Evolutionary conservation across 2,329 filamentous ascomycete species (phyloP).

Genomic region (Diaporthe destruens): DNA sequence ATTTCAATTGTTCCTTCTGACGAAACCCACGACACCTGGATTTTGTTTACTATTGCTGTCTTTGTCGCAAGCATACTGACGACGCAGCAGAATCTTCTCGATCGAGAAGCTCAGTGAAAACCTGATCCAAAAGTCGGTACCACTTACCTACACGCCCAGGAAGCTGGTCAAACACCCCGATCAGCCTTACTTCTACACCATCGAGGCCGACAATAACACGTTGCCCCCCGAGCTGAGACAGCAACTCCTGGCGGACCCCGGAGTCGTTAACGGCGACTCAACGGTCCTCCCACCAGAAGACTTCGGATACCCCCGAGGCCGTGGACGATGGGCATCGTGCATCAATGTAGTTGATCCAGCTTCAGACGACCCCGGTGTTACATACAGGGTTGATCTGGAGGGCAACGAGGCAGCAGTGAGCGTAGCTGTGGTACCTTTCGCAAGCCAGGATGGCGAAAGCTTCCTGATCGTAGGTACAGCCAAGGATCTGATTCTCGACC

Average conservation of each 20-base stretch:
- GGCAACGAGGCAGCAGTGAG: slow-evolving; percentile 95
- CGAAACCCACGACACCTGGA: slow-evolving; percentile 47
- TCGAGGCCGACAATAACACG: slow-evolving; percentile 93
- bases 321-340: slow-evolving; percentile 93
- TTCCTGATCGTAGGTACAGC: slow-evolving; percentile 96
- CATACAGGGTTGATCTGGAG: slow-evolving; percentile 84
- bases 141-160: slow-evolving; percentile 90
- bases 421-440: slow-evolving; percentile 85
- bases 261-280: slow-evolving; percentile 78
- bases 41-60: not conserved
- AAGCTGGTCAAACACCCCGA: slow-evolving; percentile 90
- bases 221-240: slow-evolving; percentile 82
- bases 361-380: slow-evolving; percentile 74
- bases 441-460: slow-evolving; percentile 87
- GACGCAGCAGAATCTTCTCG: slow-evolving; percentile 79
- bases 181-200: slow-evolving; percentile 90
- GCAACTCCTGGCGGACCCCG: slow-evolving; percentile 80
- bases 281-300: slow-evolving; percentile 79
- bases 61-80: slow-evolving; percentile 49
- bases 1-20: slow-evolving; percentile 98
- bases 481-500: slow-evolving; percentile 86
- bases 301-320: slow-evolving; percentile 88
- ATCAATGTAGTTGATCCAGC: slow-evolving; percentile 92
- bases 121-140: slow-evolving; percentile 86
- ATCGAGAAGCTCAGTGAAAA: slow-evolving; percentile 89